Evolutionary conservation across 2,329 filamentous ascomycete species (phyloP).

Genomic region (Aspergillus persii): DNA sequence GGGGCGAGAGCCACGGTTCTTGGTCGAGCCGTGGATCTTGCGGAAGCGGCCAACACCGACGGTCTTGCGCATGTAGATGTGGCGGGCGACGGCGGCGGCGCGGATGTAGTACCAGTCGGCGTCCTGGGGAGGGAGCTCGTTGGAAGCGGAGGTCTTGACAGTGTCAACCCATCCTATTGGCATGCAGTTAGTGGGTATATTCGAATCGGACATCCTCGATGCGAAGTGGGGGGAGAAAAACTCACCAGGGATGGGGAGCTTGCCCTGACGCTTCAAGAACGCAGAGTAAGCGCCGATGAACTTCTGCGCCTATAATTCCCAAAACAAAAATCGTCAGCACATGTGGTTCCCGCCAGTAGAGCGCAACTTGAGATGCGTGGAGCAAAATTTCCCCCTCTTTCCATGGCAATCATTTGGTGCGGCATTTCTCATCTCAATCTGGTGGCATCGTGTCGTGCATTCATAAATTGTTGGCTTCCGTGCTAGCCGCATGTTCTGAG

Average conservation of each 20-base stretch:
- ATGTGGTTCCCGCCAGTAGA: neutral
- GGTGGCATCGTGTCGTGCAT: neutral
- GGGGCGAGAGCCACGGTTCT: conserved; percentile 92
- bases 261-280: conserved; percentile 70
- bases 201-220: conserved; percentile 1
- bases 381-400: neutral
- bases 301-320: conserved; percentile 57
- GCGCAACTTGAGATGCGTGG: neutral
- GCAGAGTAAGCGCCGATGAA: conserved; percentile 67
- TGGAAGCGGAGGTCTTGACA: conserved; percentile 95
- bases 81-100: conserved; percentile 90
- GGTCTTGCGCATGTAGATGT: conserved; percentile 99
- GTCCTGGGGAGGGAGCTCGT: conserved; percentile 97
- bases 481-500: neutral
- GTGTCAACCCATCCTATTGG: conserved; percentile 91
- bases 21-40: conserved; percentile 92
- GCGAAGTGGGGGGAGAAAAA: conserved; percentile 20
- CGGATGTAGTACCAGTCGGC: conserved; percentile 95
- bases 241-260: conserved; percentile 67
- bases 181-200: neutral
- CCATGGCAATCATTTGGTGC: neutral
- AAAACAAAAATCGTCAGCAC: conserved; percentile 19
- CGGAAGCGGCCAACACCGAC: conserved; percentile 97
- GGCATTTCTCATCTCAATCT: neutral
- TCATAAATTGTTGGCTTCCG: neutral